phyloP scores from a whole-genome alignment of 2,329 filamentous ascomycete genomes.

The Torrubiellomyces zombiae region DNA sequence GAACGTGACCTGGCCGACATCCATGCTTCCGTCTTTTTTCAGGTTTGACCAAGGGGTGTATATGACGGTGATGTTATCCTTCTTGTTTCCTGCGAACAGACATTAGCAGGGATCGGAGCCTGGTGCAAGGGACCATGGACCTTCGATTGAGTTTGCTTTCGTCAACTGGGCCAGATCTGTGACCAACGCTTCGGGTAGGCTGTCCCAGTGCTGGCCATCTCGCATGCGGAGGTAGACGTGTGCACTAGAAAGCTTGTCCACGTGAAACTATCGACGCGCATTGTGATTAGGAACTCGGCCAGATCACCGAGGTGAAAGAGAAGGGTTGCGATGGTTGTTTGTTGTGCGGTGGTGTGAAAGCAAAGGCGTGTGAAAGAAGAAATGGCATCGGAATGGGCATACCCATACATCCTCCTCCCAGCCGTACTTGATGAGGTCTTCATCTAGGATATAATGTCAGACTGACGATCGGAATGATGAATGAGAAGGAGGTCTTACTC shows the following conservation, averaged over 20 bases:
- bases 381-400: constrained; percentile 3
- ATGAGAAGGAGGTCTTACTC: constrained; percentile 41
- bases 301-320: no score
- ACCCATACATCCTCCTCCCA: constrained; percentile 85
- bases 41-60: constrained; percentile 98
- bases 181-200: constrained; percentile 57
- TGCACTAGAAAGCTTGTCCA: constrained; percentile 89
- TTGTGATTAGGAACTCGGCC: no score
- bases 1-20: constrained; percentile 85
- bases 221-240: constrained; percentile 85
- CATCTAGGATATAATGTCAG: constrained; percentile 43
- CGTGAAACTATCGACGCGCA: constrained; percentile 56
- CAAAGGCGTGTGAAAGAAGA: not conserved
- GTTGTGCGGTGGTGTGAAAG: not conserved
- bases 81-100: constrained; percentile 74
- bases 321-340: no score
- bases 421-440: constrained; percentile 87
- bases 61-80: constrained; percentile 90
- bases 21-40: constrained; percentile 92
- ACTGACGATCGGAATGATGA: not conserved
- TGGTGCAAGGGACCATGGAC: constrained; percentile 20
- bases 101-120: no score
- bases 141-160: constrained; percentile 97
- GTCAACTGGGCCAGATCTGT: constrained; percentile 91
- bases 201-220: constrained; percentile 69